Conservation (phyloP, 768 basidiomycete species). For the Tylopilus intermedius region DNA sequence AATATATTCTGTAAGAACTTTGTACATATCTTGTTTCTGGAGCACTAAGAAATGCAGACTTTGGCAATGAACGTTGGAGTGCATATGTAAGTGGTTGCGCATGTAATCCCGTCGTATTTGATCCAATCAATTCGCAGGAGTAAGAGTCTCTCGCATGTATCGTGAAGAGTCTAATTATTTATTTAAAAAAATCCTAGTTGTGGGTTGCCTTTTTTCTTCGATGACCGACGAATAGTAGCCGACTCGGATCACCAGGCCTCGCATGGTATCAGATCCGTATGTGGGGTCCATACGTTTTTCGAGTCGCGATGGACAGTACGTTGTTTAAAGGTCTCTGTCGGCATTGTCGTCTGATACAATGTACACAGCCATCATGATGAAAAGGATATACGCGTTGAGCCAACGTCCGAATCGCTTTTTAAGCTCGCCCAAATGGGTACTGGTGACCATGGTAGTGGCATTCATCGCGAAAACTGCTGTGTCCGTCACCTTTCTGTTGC, state of each 20-base stretch:
- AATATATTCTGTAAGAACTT: slow-evolving; percentile 9
- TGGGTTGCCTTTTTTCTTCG: background rate
- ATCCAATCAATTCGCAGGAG: slow-evolving; percentile 5
- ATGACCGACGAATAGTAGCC: background rate
- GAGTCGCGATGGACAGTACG: slow-evolving; percentile 19
- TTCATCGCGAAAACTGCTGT: slow-evolving; percentile 6
- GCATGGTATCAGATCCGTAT: slow-evolving; percentile 10
- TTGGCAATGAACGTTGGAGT: slow-evolving; percentile 7
- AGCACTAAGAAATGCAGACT: slow-evolving; percentile 7
- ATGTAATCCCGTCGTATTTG: background rate
- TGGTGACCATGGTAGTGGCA: slow-evolving; percentile 1
- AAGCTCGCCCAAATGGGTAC: slow-evolving; percentile 6
- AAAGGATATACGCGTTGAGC: slow-evolving; percentile 15
- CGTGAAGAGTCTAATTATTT: background rate
- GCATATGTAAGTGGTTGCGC: slow-evolving; percentile 2
- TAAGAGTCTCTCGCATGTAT: background rate
- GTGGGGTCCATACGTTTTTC: slow-evolving; percentile 15
- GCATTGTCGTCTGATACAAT: background rate
- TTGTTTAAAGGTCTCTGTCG: background rate
- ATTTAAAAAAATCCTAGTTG: slow-evolving; percentile 6
- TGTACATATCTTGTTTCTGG: background rate
- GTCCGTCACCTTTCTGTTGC: slow-evolving; percentile 6
- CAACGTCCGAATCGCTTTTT: background rate
- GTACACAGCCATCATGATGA: slow-evolving; percentile 19
- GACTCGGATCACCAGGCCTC: slow-evolving; percentile 7